phyloP scores from a whole-genome alignment of 2,329 filamentous ascomycete genomes.

The Phoma sp. region DNA sequence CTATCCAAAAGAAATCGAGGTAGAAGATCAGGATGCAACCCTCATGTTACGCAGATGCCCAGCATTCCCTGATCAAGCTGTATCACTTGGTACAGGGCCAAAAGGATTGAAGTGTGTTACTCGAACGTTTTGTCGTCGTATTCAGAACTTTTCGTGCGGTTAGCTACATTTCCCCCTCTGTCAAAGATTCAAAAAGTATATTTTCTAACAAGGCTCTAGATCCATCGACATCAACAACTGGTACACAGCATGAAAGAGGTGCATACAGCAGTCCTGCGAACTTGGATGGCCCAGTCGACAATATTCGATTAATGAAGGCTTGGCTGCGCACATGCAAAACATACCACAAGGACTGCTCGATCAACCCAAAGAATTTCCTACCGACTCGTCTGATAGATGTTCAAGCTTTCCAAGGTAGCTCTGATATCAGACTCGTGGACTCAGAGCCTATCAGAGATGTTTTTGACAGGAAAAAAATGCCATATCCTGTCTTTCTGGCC shows the following conservation, averaged over 20 bases:
- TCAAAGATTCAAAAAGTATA: not conserved
- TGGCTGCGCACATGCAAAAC: not conserved
- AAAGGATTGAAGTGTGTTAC: too few relatives aligned
- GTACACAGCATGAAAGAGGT: not conserved
- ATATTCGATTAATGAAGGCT: not conserved
- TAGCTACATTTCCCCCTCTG: too few relatives aligned
- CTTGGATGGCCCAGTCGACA: not conserved
- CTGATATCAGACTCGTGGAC: not conserved
- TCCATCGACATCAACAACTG: not conserved
- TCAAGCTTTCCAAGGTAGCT: not conserved
- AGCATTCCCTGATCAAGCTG: too few relatives aligned
- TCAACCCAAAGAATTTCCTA: not conserved
- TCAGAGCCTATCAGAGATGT: not conserved
- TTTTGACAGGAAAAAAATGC: too few relatives aligned
- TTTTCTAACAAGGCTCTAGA: not conserved
- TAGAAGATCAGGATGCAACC: not conserved
- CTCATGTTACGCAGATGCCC: too few relatives aligned
- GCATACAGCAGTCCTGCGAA: not conserved
- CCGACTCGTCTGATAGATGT: constrained; percentile 5
- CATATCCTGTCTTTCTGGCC: not conserved
- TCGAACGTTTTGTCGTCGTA: too few relatives aligned
- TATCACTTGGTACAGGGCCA: too few relatives aligned
- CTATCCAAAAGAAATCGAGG: not conserved
- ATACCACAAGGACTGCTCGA: not conserved
- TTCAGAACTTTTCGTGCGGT: too few relatives aligned